Base-by-base conservation (phyloP, 2,329 filamentous ascomycete genomes). In the Alternaria infectoria region DNA sequence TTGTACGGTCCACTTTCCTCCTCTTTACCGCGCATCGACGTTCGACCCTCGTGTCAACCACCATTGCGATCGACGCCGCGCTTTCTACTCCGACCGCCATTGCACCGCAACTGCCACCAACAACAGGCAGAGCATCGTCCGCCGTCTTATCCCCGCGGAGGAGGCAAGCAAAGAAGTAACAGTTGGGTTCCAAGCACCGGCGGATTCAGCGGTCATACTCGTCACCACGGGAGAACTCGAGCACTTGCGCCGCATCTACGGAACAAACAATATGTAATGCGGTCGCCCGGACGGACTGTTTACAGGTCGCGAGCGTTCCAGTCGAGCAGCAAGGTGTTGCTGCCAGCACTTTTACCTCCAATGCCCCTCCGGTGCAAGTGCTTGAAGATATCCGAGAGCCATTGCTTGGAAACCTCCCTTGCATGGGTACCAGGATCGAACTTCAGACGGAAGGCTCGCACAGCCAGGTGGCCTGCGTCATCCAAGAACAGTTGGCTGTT, bases 121-220 rank as follows among this genome's bases (percentile, higher is more conserved):
- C 36, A 17, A 0, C 6, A 40, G 36, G 0, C 36, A 40, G 2
- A 40, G 36, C n/a, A 17, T 40, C 36, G 0, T 6, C 36, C 15
- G 1, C 36, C 36, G 26, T 40, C 36, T 17, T 40, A 40, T 9
- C 0, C 0, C 36, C 36, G 36, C n/a, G 36, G n/a, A 40, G n/a
- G 15, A 40, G 36, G n/a, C 0, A 1, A 1, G 15, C n/a, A 11
- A 40, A 40, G 36, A 40, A 40, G 0, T 11, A 0, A 3, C 1
- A 40, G 36, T n/a, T 0, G 0, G 36, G 15, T 40, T 1, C 36
- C 36, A 40, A 17, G 36, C 2, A 28, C 9, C n/a, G 36, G 36
- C 36, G 36, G n/a, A 15, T 40, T 40, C 36, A 40, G 36, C 36
- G 36, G 36, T 40, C 36, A 10, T 17, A 17, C n/a, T 11, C 36